phyloP scores from a whole-genome alignment of 106 monocot species.

The Dendrobium catenatum region DNA sequence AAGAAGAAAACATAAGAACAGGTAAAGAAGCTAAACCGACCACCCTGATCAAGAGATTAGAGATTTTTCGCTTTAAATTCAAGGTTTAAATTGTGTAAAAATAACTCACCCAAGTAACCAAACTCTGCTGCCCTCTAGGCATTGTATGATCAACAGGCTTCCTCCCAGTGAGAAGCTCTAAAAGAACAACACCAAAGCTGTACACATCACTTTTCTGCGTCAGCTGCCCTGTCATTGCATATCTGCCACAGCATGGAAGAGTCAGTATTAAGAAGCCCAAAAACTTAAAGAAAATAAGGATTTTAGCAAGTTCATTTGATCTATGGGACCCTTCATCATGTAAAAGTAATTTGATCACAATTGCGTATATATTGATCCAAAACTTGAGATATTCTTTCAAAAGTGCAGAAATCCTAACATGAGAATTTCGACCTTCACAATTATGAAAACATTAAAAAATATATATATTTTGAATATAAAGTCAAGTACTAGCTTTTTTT shows the following conservation, averaged over 20 bases:
- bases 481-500: not conserved
- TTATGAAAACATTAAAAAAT: not conserved
- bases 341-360: not conserved
- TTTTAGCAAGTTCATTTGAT: not conserved
- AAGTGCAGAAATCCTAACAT: not conserved
- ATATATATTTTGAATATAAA: not conserved
- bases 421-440: not conserved
- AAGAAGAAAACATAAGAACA: not conserved
- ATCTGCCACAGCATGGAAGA: slow-evolving; percentile 3
- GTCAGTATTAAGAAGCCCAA: not conserved
- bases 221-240: slow-evolving; percentile 18
- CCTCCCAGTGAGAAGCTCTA: slow-evolving; percentile 21
- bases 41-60: not conserved
- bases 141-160: slow-evolving; percentile 24
- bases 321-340: not conserved
- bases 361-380: not conserved
- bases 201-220: slow-evolving; percentile 23
- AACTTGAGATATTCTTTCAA: not conserved
- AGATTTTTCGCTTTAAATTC: not conserved
- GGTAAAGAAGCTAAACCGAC: not conserved
- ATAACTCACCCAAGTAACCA: slow-evolving; percentile 21
- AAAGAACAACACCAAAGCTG: slow-evolving; percentile 27
- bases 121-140: slow-evolving; percentile 21
- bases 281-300: not conserved
- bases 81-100: not conserved